Base-by-base conservation (phyloP, 331 rosid genomes). In the Malus hybrid region DNA sequence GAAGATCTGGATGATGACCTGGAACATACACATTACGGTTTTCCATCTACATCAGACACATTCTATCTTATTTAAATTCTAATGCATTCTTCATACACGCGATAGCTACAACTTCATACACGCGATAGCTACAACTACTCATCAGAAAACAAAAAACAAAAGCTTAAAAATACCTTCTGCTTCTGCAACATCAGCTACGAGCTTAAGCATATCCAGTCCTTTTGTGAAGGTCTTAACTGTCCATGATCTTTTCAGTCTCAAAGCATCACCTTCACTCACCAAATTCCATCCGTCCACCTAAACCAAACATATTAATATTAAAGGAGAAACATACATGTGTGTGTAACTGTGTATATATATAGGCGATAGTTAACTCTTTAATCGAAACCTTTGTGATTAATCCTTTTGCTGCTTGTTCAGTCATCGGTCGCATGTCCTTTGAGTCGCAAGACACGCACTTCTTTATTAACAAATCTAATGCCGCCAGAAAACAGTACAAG, bases 1-100 rank as follows among this genome's bases (percentile, higher is more conserved):
- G 98, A 82, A 93, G 98, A 80, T 93, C 93, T 20, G 98, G 98
- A 84, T 93, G 93, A 80, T 93, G 97, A 76, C 87, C 98, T 93
- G 88, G 79, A 68, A 85, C 81, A 67, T 24, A 22, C 65, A 61
- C 67, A 58, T 46, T 56, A 10, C 11, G 14, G 29, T 36, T 34
- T 9, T 61, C 18, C 63, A 30, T 32, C 50, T 10, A 13, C 16
- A 34, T 65, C 26, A 66, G n/a, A 12, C 24, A 32, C 60, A 61
- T 29, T 42, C 18, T 5, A 32, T 36, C 20, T 6, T 3, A 42
- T 20, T 73, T 30, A 33, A 74, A 69, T 52, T 33, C 34, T 32
- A 42, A 72, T 24, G 28, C 55, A 34, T 63, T 22, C 24, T 73
- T 9, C 39, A 71, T 7, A 61, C 30, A 68, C n/a, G 50, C 34